Conservation (phyloP, 2,329 filamentous ascomycete genomes). For the Xylaria sp. region DNA sequence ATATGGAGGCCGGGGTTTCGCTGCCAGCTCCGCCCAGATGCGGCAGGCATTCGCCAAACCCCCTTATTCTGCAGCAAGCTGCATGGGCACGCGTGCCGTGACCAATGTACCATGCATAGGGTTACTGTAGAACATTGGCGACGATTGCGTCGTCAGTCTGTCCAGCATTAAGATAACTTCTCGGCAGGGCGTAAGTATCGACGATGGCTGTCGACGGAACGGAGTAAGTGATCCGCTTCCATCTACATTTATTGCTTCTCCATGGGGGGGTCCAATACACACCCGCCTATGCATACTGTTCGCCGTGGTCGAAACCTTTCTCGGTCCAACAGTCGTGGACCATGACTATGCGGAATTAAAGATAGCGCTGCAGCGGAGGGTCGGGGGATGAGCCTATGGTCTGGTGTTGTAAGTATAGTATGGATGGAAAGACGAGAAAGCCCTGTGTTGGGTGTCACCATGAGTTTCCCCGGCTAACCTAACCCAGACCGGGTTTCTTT, state of each 20-base stretch:
- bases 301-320: neutral
- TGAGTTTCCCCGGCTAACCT: neutral
- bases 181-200: neutral
- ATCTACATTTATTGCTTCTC: neutral
- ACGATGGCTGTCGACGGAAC: neutral
- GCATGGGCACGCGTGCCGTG: constrained; percentile 11
- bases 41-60: constrained; percentile 5
- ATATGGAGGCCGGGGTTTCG: neutral
- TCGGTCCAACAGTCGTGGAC: neutral
- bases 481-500: neutral
- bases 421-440: too few species aligned
- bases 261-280: neutral
- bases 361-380: neutral
- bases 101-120: neutral
- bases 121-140: neutral
- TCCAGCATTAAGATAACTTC: neutral
- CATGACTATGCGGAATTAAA: neutral
- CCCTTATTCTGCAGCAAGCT: constrained; percentile 6
- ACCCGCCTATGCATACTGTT: neutral
- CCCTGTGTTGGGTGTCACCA: neutral
- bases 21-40: constrained; percentile 1
- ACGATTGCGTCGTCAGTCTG: neutral
- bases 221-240: neutral
- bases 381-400: neutral
- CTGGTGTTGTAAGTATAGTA: too few species aligned